Evolutionary conservation across 2,329 filamentous ascomycete species (phyloP).

Genomic region (Stromatinia cepivora): DNA sequence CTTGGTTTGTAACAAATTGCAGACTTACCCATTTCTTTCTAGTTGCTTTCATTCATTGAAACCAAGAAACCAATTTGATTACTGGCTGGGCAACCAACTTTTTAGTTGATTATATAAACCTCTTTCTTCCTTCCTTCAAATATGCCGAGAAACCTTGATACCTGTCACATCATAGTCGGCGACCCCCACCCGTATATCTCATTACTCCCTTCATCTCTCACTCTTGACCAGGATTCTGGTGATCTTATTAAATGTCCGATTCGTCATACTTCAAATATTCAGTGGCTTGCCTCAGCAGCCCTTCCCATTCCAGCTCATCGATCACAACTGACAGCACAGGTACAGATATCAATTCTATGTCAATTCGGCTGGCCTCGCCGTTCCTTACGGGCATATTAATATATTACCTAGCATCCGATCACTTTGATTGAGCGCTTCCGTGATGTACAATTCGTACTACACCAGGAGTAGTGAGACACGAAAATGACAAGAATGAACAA

Average conservation of each 20-base stretch:
- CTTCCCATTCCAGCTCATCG: slow-evolving; percentile 2
- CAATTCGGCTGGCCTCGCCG: slow-evolving; percentile 9
- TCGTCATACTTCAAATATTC: slow-evolving; percentile 4
- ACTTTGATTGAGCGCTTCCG: slow-evolving; percentile 4
- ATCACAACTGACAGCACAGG: slow-evolving; percentile 19
- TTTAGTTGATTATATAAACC: not conserved
- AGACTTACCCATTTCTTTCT: not conserved
- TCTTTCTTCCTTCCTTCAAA: not conserved
- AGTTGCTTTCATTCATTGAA: not conserved
- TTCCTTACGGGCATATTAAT: slow-evolving; percentile 7
- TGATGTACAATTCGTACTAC: slow-evolving; percentile 3
- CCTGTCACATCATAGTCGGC: slow-evolving; percentile 17
- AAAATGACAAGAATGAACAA: not conserved
- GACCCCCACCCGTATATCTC: slow-evolving; percentile 1
- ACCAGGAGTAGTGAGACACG: slow-evolving; percentile 8
- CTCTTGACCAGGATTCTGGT: slow-evolving; percentile 5
- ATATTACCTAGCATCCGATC: slow-evolving; percentile 13
- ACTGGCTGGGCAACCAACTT: too few species aligned
- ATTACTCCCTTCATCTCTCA: not conserved
- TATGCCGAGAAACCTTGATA: slow-evolving; percentile 13
- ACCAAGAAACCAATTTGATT: slow-evolving; percentile 13
- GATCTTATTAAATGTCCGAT: slow-evolving; percentile 12
- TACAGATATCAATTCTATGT: not conserved
- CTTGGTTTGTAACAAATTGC: slow-evolving; percentile 8
- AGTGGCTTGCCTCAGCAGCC: slow-evolving; percentile 15